Evolutionary conservation across 2,329 filamentous ascomycete genomes (phyloP).

Genomic region (Colletotrichum godetiae): DNA sequence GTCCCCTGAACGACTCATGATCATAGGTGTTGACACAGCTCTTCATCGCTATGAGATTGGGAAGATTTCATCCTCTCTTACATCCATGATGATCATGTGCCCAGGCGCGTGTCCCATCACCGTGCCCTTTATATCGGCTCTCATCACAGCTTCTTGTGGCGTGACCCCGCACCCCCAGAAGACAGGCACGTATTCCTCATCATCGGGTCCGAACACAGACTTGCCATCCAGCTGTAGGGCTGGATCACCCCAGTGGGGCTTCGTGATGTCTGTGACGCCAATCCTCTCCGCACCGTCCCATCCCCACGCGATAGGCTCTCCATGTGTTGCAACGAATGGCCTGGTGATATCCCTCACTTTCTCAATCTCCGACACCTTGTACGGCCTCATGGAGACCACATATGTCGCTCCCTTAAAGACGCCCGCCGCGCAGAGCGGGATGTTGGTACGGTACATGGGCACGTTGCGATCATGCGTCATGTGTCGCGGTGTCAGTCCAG

Average conservation of each 20-base stretch:
- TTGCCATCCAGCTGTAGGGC: constrained; percentile 53
- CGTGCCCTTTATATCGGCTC: constrained; percentile 61
- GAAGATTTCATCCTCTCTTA: constrained; percentile 52
- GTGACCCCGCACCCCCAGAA: constrained; percentile 77
- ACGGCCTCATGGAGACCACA: constrained; percentile 74
- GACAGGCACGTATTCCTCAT: constrained; percentile 61
- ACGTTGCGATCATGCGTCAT: constrained; percentile 60
- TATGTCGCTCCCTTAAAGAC: constrained; percentile 65
- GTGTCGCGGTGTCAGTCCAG: constrained; percentile 65
- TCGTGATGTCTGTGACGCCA: constrained; percentile 64
- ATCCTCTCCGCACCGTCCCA: constrained; percentile 65
- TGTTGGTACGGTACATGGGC: constrained; percentile 70
- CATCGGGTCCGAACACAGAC: constrained; percentile 41
- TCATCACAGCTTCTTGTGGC: constrained; percentile 72
- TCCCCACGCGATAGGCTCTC: constrained; percentile 73
- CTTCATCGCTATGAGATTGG: background rate
- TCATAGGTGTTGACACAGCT: background rate
- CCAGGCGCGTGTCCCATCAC: constrained; percentile 72
- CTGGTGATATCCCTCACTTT: constrained; percentile 66
- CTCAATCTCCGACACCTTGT: constrained; percentile 60
- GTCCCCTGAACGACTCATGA: no score
- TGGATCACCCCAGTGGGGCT: constrained; percentile 68
- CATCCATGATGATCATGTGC: constrained; percentile 71
- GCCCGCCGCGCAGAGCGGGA: constrained; percentile 67
- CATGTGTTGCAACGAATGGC: constrained; percentile 67